Conservation (phyloP, 1,284 basidiomycete species). For the Puccinia triticina region DNA sequence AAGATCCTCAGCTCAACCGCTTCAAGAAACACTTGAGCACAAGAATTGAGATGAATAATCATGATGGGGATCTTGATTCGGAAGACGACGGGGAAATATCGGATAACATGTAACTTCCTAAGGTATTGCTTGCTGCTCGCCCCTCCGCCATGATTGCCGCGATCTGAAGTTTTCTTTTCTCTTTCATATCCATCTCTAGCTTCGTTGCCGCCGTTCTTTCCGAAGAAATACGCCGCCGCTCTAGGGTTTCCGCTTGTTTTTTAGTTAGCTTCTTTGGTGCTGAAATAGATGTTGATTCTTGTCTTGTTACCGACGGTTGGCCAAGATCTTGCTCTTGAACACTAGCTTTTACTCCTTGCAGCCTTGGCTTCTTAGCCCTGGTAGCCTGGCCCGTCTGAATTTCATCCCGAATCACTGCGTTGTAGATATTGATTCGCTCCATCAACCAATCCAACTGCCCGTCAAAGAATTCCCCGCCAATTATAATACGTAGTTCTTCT, state of each 20-base stretch:
- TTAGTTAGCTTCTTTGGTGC: neutral
- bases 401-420: neutral
- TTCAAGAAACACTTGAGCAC: conserved; percentile 9
- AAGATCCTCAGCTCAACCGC: neutral
- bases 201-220: neutral
- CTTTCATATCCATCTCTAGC: neutral
- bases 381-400: no score
- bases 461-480: neutral
- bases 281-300: neutral
- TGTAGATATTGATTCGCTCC: neutral
- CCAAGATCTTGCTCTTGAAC: neutral
- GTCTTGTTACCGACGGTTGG: neutral
- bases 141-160: neutral
- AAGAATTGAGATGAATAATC: neutral
- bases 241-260: neutral
- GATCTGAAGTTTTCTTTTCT: neutral
- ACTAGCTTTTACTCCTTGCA: neutral
- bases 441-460: neutral
- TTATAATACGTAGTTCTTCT: neutral
- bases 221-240: neutral
- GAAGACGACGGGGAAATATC: neutral
- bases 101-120: neutral
- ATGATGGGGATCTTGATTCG: neutral
- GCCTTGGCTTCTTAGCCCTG: neutral
- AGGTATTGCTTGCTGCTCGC: neutral